phyloP scores from a whole-genome alignment of 495 filamentous ascomycete genomes.

The Trichoderma virens region DNA sequence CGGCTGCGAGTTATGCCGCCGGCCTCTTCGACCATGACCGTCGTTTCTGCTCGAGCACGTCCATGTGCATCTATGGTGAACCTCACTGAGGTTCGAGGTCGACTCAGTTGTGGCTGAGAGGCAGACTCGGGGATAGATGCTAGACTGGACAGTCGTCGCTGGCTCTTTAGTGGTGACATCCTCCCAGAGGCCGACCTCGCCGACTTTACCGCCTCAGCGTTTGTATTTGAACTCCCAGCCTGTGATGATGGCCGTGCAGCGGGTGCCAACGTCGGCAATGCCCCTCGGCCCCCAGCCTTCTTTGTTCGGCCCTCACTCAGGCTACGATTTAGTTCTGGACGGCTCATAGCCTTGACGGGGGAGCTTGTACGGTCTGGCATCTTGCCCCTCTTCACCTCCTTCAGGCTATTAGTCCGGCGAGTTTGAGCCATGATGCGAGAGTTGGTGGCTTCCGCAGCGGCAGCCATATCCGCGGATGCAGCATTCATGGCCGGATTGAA shows the following conservation, averaged over 20 bases:
- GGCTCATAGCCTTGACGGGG: constrained; percentile 40
- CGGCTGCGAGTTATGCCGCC: constrained; percentile 13
- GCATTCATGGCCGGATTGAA: constrained; percentile 24
- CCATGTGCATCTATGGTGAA: constrained; percentile 67
- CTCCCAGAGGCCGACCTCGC: constrained; percentile 26
- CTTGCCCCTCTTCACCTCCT: constrained; percentile 26
- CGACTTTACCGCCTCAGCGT: constrained; percentile 14
- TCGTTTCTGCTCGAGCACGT: constrained; percentile 62
- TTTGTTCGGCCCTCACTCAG: constrained; percentile 44
- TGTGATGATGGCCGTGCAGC: constrained; percentile 18
- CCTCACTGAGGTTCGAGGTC: constrained; percentile 49
- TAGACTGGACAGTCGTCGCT: constrained; percentile 36
- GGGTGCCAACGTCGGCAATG: constrained; percentile 31
- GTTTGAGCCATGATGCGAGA: constrained; percentile 24
- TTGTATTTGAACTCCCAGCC: constrained; percentile 12
- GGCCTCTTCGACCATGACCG: constrained; percentile 37
- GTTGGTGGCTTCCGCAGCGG: constrained; percentile 13
- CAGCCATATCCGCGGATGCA: background rate
- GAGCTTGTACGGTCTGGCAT: constrained; percentile 43
- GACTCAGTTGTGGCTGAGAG: constrained; percentile 20
- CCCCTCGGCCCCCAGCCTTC: constrained; percentile 23
- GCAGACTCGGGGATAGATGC: constrained; percentile 43
- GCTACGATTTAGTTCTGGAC: constrained; percentile 54
- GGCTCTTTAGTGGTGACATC: constrained; percentile 44
- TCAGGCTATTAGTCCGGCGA: constrained; percentile 37